A percentile compares a stretch with the other conserved stretches of the same genome.
Evolutionary conservation across 164 flowering plant species (phyloP).

Genomic region (Chimonanthus salicifolius): DNA sequence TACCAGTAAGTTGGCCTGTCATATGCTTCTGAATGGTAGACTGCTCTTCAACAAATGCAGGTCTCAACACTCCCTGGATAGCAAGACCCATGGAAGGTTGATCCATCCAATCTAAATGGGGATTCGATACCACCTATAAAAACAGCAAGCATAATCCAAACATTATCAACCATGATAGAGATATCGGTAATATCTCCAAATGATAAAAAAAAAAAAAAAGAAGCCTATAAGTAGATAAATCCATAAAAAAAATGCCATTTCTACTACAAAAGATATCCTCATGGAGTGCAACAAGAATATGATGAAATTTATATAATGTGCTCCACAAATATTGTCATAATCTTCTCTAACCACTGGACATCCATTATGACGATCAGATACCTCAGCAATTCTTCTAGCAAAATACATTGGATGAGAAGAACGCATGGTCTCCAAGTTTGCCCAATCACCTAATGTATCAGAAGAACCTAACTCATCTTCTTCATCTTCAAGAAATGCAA

Average conservation of each 20-base stretch:
- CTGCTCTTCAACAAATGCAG: slow-evolving; percentile 64
- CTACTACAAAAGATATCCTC: slow-evolving; percentile 4
- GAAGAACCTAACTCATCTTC: slow-evolving; percentile 58
- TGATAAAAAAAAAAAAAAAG: background rate
- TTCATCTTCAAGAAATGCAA: slow-evolving; percentile 55
- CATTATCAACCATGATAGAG: background rate
- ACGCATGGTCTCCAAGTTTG: slow-evolving; percentile 90
- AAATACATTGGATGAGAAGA: slow-evolving; percentile 89
- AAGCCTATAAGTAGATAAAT: background rate
- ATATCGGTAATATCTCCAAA: background rate
- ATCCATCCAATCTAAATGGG: slow-evolving; percentile 71
- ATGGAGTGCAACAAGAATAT: background rate
- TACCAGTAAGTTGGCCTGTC: slow-evolving; percentile 21
- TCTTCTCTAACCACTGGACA: background rate
- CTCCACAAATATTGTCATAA: slow-evolving; percentile 1
- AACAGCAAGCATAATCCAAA: background rate
- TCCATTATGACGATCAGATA: slow-evolving; percentile 11
- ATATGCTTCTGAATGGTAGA: slow-evolving; percentile 49
- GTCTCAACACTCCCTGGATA: slow-evolving; percentile 76
- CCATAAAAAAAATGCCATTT: no score
- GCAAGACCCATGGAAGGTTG: slow-evolving; percentile 69
- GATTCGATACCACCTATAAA: slow-evolving; percentile 53
- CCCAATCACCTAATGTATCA: slow-evolving; percentile 80
- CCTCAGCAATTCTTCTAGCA: slow-evolving; percentile 78
- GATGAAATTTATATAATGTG: background rate